Conservation (phyloP, 2,329 filamentous ascomycete species). For the Tympanopsis confertula region DNA sequence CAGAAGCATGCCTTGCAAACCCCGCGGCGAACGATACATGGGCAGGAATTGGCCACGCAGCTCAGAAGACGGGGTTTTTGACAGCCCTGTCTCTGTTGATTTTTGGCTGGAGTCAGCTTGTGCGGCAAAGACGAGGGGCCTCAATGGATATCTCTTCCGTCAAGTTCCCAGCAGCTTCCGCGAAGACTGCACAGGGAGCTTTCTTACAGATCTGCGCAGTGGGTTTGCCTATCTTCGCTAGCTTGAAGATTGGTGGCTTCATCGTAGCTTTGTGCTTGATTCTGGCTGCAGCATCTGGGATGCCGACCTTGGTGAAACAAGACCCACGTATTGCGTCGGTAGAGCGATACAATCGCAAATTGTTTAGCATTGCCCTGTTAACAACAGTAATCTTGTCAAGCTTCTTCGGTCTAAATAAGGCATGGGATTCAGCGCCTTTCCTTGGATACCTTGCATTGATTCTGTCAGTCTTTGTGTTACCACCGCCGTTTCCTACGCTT, state of each 20-base stretch:
- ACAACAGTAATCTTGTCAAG: not conserved
- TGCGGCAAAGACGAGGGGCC: not conserved
- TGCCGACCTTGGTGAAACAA: not conserved
- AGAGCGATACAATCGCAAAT: not conserved
- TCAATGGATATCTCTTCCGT: no score
- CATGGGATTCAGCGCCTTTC: constrained; percentile 21
- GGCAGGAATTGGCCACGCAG: no score
- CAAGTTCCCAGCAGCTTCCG: no score
- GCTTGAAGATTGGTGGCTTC: constrained; percentile 39
- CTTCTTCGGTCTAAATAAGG: constrained; percentile 2
- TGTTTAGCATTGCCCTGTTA: not conserved
- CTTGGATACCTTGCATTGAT: constrained; percentile 33
- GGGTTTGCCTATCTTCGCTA: constrained; percentile 40
- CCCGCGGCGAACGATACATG: constrained; percentile 5
- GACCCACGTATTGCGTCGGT: not conserved
- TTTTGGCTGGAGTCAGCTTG: not conserved
- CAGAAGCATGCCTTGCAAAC: constrained; percentile 5
- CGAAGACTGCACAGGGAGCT: not conserved
- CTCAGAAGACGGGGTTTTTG: not conserved
- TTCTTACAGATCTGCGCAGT: constrained; percentile 20
- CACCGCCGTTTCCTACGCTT: constrained; percentile 31
- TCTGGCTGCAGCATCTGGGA: constrained; percentile 27
- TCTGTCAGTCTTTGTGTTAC: constrained; percentile 30
- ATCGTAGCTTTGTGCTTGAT: constrained; percentile 38
- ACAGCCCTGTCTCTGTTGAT: not conserved